A percentile compares a stretch with the other conserved stretches of the same genome.
Evolutionary conservation across 2,329 filamentous ascomycete species (phyloP).

Genomic region (Cytospora mali): DNA sequence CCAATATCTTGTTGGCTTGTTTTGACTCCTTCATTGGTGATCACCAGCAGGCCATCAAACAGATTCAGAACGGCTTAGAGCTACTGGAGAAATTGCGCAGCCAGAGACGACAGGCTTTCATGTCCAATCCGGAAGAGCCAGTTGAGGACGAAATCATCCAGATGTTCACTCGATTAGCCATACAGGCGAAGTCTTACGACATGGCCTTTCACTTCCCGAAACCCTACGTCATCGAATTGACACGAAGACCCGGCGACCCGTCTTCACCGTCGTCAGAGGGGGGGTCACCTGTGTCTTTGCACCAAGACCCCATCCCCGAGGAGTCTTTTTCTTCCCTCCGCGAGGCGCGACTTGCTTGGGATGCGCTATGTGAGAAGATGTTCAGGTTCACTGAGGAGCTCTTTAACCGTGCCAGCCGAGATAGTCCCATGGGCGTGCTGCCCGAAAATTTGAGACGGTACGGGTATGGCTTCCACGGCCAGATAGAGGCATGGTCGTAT

Average conservation of each 20-base stretch:
- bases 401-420: slow-evolving; percentile 48
- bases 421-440: slow-evolving; percentile 56
- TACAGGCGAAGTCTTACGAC: slow-evolving; percentile 69
- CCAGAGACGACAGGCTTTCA: slow-evolving; percentile 45
- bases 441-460: slow-evolving; percentile 51
- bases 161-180: slow-evolving; percentile 65
- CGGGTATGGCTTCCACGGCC: slow-evolving; percentile 50
- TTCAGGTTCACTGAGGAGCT: slow-evolving; percentile 62
- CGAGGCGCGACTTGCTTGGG: slow-evolving; percentile 60
- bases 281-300: slow-evolving; percentile 45
- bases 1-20: slow-evolving; percentile 66
- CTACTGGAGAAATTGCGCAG: slow-evolving; percentile 56
- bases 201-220: slow-evolving; percentile 69
- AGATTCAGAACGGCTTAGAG: slow-evolving; percentile 61
- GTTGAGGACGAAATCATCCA: slow-evolving; percentile 62
- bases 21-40: slow-evolving; percentile 70
- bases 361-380: slow-evolving; percentile 57
- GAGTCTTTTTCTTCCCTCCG: slow-evolving; percentile 53
- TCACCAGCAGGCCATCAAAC: slow-evolving; percentile 61
- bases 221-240: slow-evolving; percentile 60
- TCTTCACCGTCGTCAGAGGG: slow-evolving; percentile 48
- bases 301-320: slow-evolving; percentile 44
- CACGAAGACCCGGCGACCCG: slow-evolving; percentile 42
- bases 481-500: slow-evolving; percentile 57
- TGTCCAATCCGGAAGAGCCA: slow-evolving; percentile 47